phyloP scores from a whole-genome alignment of 2,329 filamentous ascomycete genomes.

The Xylariaceae sp. region DNA sequence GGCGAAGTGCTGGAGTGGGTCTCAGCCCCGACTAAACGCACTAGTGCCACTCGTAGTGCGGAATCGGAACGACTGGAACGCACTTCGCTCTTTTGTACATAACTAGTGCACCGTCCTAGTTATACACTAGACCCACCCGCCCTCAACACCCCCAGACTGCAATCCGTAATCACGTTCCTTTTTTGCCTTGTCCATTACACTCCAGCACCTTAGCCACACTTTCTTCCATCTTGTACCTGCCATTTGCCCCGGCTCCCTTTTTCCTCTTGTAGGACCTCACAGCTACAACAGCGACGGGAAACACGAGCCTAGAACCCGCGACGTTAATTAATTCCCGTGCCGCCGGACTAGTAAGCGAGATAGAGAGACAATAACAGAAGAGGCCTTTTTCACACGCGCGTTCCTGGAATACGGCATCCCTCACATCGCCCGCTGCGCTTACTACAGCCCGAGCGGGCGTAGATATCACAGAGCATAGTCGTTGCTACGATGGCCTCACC shows the following conservation, averaged over 20 bases:
- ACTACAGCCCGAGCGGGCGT: conserved; percentile 12
- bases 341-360: neutral
- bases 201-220: neutral
- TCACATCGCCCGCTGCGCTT: conserved; percentile 12
- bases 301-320: neutral
- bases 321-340: neutral
- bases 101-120: neutral
- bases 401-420: neutral
- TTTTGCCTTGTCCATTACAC: neutral
- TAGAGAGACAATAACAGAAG: neutral
- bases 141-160: neutral
- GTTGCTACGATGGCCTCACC: conserved; percentile 61
- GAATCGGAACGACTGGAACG: neutral
- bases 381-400: neutral
- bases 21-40: neutral
- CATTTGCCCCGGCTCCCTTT: neutral
- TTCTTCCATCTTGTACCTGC: conserved; percentile 6
- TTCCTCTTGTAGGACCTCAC: neutral
- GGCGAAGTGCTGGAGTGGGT: neutral
- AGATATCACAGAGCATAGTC: neutral
- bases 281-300: neutral
- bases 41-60: neutral
- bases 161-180: neutral
- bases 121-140: neutral
- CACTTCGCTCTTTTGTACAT: neutral